Evolutionary conservation across 441 rosid genomes (phyloP).

Genomic region (Bruguiera hainesii): DNA sequence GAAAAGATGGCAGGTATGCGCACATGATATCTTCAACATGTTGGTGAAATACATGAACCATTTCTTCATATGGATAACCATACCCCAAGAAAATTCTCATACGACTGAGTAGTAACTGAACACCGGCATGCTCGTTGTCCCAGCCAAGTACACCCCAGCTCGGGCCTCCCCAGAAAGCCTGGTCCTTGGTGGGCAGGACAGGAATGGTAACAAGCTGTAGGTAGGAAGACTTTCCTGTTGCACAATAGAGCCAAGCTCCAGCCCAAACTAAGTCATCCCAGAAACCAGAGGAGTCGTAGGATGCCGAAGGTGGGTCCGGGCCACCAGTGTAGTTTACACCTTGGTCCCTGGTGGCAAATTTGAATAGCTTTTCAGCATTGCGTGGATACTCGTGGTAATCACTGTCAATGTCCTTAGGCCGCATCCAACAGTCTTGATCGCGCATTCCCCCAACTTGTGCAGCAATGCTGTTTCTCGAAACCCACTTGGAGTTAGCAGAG

Average conservation of each 20-base stretch:
- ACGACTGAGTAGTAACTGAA: conserved; percentile 41
- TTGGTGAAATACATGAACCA: conserved; percentile 57
- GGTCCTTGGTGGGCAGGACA: conserved; percentile 34
- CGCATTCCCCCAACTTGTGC: conserved; percentile 27
- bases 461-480: not conserved
- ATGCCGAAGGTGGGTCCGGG: conserved; percentile 51
- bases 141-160: conserved; percentile 41
- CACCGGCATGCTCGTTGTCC: not conserved
- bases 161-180: conserved; percentile 22
- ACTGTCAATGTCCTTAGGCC: conserved; percentile 65
- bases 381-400: conserved; percentile 23
- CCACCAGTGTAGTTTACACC: conserved; percentile 59
- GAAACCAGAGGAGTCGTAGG: conserved; percentile 64
- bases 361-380: too few species aligned
- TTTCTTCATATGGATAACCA: conserved; percentile 82
- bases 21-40: conserved; percentile 63
- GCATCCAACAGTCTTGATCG: conserved; percentile 74
- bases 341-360: conserved; percentile 39
- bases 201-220: conserved; percentile 58
- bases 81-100: conserved; percentile 57
- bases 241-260: conserved; percentile 86
- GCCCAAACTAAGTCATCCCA: conserved; percentile 93
- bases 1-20: conserved; percentile 57
- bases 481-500: not conserved
- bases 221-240: conserved; percentile 72